Evolutionary conservation across 192 early-diverging fungal genomes (phyloP).

Genomic region (Backusella sp.): DNA sequence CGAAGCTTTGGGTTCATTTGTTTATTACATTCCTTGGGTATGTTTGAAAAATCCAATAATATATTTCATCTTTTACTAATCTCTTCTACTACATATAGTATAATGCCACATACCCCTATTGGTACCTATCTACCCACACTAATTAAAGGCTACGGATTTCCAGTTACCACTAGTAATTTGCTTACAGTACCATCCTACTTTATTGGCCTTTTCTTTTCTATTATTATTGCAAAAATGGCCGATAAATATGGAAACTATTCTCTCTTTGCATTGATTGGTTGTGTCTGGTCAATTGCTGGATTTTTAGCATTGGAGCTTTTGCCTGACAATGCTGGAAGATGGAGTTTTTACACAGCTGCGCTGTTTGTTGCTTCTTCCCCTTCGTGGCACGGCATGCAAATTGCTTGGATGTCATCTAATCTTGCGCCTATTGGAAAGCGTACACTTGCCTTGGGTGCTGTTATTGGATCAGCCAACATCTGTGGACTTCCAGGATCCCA

Average conservation of each 20-base stretch:
- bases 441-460: slow-evolving; percentile 25
- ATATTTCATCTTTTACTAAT: not conserved
- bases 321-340: slow-evolving; percentile 31
- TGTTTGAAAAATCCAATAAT: not conserved
- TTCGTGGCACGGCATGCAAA: slow-evolving; percentile 32
- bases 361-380: slow-evolving; percentile 21
- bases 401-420: slow-evolving; percentile 31
- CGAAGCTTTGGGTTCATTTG: slow-evolving; percentile 22
- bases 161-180: slow-evolving; percentile 21
- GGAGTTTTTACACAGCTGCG: slow-evolving; percentile 12
- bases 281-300: slow-evolving; percentile 24
- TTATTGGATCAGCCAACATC: slow-evolving; percentile 24
- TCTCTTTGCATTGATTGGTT: slow-evolving; percentile 13
- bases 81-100: not conserved
- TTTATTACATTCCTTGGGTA: slow-evolving; percentile 20
- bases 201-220: slow-evolving; percentile 14
- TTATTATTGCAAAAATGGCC: slow-evolving; percentile 13
- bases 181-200: slow-evolving; percentile 15
- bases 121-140: slow-evolving; percentile 17
- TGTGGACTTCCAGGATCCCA: slow-evolving; percentile 28
- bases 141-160: slow-evolving; percentile 19
- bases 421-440: slow-evolving; percentile 28
- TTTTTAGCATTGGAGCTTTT: slow-evolving; percentile 29
- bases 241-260: slow-evolving; percentile 20
- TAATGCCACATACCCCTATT: slow-evolving; percentile 24